These are phyloP conservation scores for Xylariaceae sp. DNA, from an alignment of 2,329 filamentous ascomycete species.

Conservation along the genomic window DNA sequence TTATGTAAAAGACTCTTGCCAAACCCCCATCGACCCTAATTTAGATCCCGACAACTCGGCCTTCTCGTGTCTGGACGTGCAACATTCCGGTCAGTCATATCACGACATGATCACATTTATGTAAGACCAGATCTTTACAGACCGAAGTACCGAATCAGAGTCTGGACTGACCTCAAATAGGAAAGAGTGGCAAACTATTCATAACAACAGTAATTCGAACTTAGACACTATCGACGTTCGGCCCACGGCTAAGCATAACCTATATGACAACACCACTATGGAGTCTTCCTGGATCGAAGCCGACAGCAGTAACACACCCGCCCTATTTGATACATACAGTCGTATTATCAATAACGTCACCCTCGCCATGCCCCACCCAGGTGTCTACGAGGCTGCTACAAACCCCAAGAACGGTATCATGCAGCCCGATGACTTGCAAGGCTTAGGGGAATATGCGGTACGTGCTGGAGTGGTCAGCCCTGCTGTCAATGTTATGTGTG, in stretches of 20 bases:
- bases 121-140: slow-evolving; percentile 16
- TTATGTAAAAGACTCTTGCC: slow-evolving; percentile 54
- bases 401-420: slow-evolving; percentile 60
- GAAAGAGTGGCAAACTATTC: slow-evolving; percentile 48
- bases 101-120: slow-evolving; percentile 64
- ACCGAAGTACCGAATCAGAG: not conserved
- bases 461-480: slow-evolving; percentile 67
- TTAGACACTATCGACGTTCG: slow-evolving; percentile 40
- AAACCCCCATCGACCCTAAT: slow-evolving; percentile 50
- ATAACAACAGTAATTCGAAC: slow-evolving; percentile 37
- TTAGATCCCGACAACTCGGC: slow-evolving; percentile 37
- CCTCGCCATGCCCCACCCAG: slow-evolving; percentile 71
- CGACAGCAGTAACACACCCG: slow-evolving; percentile 37
- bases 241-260: slow-evolving; percentile 56
- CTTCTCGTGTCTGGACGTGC: slow-evolving; percentile 62
- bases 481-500: slow-evolving; percentile 68
- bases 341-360: slow-evolving; percentile 72
- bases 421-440: slow-evolving; percentile 61
- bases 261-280: slow-evolving; percentile 68
- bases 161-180: slow-evolving; percentile 25
- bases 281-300: not conserved
- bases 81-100: slow-evolving; percentile 66
- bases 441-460: slow-evolving; percentile 65
- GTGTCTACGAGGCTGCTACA: slow-evolving; percentile 59
- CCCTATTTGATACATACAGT: slow-evolving; percentile 41